phyloP scores from a whole-genome alignment of 192 early-diverging fungal genomes.

The Entomortierella lignicola region DNA sequence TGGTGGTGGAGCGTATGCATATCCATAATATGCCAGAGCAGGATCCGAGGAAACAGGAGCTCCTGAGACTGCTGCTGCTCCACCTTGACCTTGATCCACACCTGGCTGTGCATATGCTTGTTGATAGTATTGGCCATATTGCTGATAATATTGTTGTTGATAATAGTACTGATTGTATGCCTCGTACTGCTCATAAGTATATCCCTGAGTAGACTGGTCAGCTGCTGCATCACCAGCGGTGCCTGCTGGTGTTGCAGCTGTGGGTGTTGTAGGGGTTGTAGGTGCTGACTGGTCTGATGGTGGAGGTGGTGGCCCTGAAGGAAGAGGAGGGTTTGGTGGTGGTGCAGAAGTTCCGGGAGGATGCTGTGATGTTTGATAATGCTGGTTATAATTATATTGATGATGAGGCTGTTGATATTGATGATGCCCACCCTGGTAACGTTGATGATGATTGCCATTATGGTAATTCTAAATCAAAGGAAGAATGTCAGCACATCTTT shows the following conservation, averaged over 20 bases:
- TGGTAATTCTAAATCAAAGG: slow-evolving; percentile 13
- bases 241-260: slow-evolving; percentile 8
- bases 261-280: not conserved
- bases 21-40: slow-evolving; percentile 48
- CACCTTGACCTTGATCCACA: slow-evolving; percentile 13
- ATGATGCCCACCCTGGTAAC: slow-evolving; percentile 30
- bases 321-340: slow-evolving; percentile 53
- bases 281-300: not conserved
- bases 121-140: slow-evolving; percentile 48
- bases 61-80: not conserved
- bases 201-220: slow-evolving; percentile 17
- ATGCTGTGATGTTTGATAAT: slow-evolving; percentile 47
- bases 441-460: slow-evolving; percentile 34
- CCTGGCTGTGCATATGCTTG: slow-evolving; percentile 20
- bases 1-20: slow-evolving; percentile 26
- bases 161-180: slow-evolving; percentile 53
- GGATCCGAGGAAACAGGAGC: slow-evolving; percentile 34
- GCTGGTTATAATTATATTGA: slow-evolving; percentile 38
- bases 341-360: slow-evolving; percentile 27
- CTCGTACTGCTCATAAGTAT: slow-evolving; percentile 48
- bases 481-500: not conserved
- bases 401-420: slow-evolving; percentile 28
- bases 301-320: slow-evolving; percentile 23
- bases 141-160: slow-evolving; percentile 52
- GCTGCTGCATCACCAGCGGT: slow-evolving; percentile 4